Evolutionary conservation across 768 basidiomycete genomes (phyloP).

Genomic region (Agaricus sinodeliciosus): DNA sequence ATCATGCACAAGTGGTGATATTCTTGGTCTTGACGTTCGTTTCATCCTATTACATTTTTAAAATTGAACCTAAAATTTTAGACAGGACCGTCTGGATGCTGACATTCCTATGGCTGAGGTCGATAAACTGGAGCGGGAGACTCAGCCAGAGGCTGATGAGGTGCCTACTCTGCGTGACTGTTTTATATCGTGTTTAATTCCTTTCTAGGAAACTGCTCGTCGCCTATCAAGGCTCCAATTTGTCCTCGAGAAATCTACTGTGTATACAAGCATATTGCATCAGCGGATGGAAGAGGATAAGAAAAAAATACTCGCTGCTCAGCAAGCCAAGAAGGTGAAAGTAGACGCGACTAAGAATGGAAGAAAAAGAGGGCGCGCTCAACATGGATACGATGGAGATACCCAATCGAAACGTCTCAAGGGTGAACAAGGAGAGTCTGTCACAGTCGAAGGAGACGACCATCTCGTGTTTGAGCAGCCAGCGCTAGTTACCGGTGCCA

Average conservation of each 20-base stretch:
- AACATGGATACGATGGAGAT: background rate
- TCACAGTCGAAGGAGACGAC: conserved; percentile 11
- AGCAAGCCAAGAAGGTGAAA: conserved; percentile 16
- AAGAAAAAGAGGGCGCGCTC: conserved; percentile 14
- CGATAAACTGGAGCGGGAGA: background rate
- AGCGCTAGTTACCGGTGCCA: conserved; percentile 74
- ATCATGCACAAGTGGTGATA: conserved; percentile 20
- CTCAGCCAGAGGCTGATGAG: conserved; percentile 8
- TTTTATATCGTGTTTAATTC: background rate
- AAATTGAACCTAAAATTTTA: background rate
- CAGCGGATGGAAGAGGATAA: conserved; percentile 68
- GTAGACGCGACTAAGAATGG: conserved; percentile 17
- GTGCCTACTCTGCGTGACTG: conserved; percentile 4
- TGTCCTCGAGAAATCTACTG: conserved; percentile 68
- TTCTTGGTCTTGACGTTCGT: conserved; percentile 13
- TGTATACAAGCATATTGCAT: conserved; percentile 68
- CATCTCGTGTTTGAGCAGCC: conserved; percentile 60
- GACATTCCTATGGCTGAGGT: background rate
- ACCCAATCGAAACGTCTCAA: conserved; percentile 15
- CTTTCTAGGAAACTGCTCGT: conserved; percentile 38
- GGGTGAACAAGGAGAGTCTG: conserved; percentile 18
- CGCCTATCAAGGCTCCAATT: conserved; percentile 51
- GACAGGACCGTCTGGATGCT: background rate
- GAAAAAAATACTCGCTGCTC: conserved; percentile 20
- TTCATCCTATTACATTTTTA: background rate